A percentile compares a stretch with the other conserved stretches of the same genome.
Evolutionary conservation across 2,329 filamentous ascomycete genomes (phyloP).

Genomic region (Xylariomycetidae sp.): DNA sequence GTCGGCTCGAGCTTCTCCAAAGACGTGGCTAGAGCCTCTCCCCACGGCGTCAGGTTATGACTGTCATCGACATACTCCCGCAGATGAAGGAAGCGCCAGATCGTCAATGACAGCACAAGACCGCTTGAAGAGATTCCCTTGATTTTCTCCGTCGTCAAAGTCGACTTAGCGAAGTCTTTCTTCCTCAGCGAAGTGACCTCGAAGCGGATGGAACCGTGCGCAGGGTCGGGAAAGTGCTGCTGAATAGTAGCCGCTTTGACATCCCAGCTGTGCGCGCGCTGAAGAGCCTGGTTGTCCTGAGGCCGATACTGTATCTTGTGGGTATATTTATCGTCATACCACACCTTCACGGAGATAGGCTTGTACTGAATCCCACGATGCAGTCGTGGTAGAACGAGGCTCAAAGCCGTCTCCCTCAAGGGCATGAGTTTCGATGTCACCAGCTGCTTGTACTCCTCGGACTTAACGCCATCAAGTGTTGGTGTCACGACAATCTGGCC

Average conservation of each 20-base stretch:
- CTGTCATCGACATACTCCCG: slow-evolving; percentile 75
- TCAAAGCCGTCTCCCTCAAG: slow-evolving; percentile 69
- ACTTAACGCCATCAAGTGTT: slow-evolving; percentile 78
- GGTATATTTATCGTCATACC: slow-evolving; percentile 70
- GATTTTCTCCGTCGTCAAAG: slow-evolving; percentile 52
- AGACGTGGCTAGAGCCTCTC: slow-evolving; percentile 67
- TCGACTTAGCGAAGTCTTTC: slow-evolving; percentile 61
- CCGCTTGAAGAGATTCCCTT: slow-evolving; percentile 61
- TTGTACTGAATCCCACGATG: slow-evolving; percentile 80
- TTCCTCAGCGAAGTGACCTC: slow-evolving; percentile 65
- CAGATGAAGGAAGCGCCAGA: slow-evolving; percentile 87
- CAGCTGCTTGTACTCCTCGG: slow-evolving; percentile 73
- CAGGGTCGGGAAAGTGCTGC: slow-evolving; percentile 38
- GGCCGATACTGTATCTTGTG: slow-evolving; percentile 60
- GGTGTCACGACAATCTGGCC: slow-evolving; percentile 71
- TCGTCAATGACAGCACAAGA: slow-evolving; percentile 63
- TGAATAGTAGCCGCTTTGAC: slow-evolving; percentile 55
- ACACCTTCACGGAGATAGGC: slow-evolving; percentile 69
- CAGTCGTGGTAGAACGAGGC: slow-evolving; percentile 71
- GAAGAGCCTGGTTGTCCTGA: slow-evolving; percentile 35
- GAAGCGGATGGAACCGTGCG: slow-evolving; percentile 44
- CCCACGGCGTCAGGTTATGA: slow-evolving; percentile 80
- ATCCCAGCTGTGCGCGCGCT: slow-evolving; percentile 59
- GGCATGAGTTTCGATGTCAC: slow-evolving; percentile 69
- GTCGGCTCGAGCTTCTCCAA: slow-evolving; percentile 56